Evolutionary conservation across 2,329 filamentous ascomycete genomes (phyloP), one percentile per base, ranked within the genome.

Genomic region (Phaeophleospora eucalypticola): DNA sequence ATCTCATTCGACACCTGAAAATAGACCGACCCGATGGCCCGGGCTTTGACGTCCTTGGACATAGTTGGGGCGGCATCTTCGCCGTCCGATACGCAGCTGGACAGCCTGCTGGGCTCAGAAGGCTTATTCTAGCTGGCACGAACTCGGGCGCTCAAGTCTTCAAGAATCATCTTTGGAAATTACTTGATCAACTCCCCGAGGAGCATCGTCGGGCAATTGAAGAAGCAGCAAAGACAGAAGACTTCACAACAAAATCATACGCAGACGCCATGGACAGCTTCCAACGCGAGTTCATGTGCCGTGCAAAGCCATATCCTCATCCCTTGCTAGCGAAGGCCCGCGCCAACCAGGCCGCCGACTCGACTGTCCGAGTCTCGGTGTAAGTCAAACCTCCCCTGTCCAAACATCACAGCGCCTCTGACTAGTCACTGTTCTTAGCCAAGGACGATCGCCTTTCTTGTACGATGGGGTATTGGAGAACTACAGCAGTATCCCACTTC

Each of bases 1-100:
- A 75, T 46, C 64, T 77, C 1, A 42, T 76, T 4, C 20, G 51
- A 1, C 61, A 68, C 34, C 60, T 77, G 0, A 61, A 60, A 0
- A 56, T 1, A 9, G 16, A 19, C 32, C 29, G 21, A 14, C 6
- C 3, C 6, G 36, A 18, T 17, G 36, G 36, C 3, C 36, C 36
- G 18, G 37, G 37, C 69, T 71, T 45, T 63, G 71, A 47, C 48
- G 33, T 77, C 1, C 61, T 69, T 1, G 74, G 74, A 1, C 71
- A 76, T 21, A 71, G 65, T 7, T 77, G 73, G 74, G 73, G 75
- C 15, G 75, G 70, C 1, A 74, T 76, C 68, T 56, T 77, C 0
- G 70, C 58, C 2, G 60, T 64, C 0, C 52, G 62, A 16, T 72
- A 66, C 60, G 72, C 71, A 0, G 14, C 21, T 24, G 58, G 61